Evolutionary conservation across 139 green algal species (phyloP).

Genomic region (Tetradesmus obliquus): DNA sequence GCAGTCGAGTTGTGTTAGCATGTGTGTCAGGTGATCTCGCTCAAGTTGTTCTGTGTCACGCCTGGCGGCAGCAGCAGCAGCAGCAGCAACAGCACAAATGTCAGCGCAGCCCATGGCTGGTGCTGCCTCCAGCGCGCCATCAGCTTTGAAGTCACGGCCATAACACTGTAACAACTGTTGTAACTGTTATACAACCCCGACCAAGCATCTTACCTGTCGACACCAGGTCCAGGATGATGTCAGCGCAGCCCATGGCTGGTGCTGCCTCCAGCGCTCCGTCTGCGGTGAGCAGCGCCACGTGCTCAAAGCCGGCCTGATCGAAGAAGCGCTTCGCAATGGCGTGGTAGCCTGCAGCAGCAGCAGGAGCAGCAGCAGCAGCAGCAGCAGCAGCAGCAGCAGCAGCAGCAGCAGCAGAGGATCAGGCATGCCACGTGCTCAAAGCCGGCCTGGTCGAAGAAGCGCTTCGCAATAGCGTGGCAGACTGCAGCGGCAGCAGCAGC

Average conservation of each 20-base stretch:
- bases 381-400: slow-evolving; percentile 9
- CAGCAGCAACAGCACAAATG: too few relatives aligned
- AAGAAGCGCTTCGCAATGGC: slow-evolving; percentile 86
- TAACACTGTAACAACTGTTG: too few relatives aligned
- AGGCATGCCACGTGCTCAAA: slow-evolving; percentile 86
- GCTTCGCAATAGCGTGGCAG: slow-evolving; percentile 69
- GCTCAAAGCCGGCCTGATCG: slow-evolving; percentile 83
- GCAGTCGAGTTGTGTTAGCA: neutral
- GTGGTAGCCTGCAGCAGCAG: slow-evolving; percentile 56
- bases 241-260: slow-evolving; percentile 95
- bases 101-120: too few relatives aligned
- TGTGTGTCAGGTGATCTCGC: slow-evolving; percentile 16
- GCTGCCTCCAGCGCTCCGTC: slow-evolving; percentile 97
- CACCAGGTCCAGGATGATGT: slow-evolving; percentile 98
- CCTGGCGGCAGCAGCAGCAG: too few relatives aligned
- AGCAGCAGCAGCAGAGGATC: too few relatives aligned
- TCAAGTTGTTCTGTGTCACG: neutral
- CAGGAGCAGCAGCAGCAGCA: neutral
- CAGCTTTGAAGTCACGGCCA: too few relatives aligned
- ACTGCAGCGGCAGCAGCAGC: slow-evolving; percentile 1
- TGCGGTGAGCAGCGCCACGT: slow-evolving; percentile 88
- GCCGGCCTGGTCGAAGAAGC: slow-evolving; percentile 89
- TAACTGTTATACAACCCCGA: too few relatives aligned
- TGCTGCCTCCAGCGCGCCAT: too few relatives aligned
- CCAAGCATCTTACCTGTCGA: slow-evolving; percentile 31